Base-by-base conservation (phyloP, 2,329 filamentous ascomycete genomes). In the Cladophialophora psammophila region DNA sequence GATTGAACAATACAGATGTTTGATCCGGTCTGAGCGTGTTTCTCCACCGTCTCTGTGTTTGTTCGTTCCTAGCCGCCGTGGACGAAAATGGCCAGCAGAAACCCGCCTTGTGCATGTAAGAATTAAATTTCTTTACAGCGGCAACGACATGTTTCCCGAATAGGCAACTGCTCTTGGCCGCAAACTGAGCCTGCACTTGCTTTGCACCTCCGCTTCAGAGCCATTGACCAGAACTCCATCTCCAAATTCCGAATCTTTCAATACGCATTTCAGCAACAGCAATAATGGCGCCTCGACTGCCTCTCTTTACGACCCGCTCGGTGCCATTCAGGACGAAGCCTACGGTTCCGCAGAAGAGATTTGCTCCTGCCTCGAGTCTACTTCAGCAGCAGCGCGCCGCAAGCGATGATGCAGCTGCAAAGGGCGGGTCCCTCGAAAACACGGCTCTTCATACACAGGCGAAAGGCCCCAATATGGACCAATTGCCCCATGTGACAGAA, bases 401-500 rank as follows among this genome's bases (percentile, higher is more conserved):
- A 10, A 73, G 69, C 66, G 67, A 75, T 57, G 66, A 71, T 60
- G 73, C 73, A 40, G 69, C 72, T 40, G 74, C 78, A 42, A 72
- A 75, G 60, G 64, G 68, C 32, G 69, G 71, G 42, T 61, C 59
- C 5, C 53, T 73, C 18, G 67, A 73, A 15, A 73, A 42, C 10
- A 71, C 63, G 18, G 62, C 64, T 12, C 48, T 61, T 18, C 31
- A 55, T 10, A 40, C 77, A 38, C 70, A 75, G 36, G 67, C 73
- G 52, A 76, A 76, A 54, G 83, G 82, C 26, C 81, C 85, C 12
- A 86, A 85, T 65, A 81, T 84, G 77, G 81, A 85, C 68, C 77
- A 76, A 35, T 78, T 88, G 61, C 85, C 86, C 50, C 84, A 88
- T 79, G 86, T 90, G 35, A 89, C 85, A 69, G 87, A 91, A 75